Evolutionary conservation across 768 basidiomycete genomes (phyloP).

Genomic region (Dioszegia crocea): DNA sequence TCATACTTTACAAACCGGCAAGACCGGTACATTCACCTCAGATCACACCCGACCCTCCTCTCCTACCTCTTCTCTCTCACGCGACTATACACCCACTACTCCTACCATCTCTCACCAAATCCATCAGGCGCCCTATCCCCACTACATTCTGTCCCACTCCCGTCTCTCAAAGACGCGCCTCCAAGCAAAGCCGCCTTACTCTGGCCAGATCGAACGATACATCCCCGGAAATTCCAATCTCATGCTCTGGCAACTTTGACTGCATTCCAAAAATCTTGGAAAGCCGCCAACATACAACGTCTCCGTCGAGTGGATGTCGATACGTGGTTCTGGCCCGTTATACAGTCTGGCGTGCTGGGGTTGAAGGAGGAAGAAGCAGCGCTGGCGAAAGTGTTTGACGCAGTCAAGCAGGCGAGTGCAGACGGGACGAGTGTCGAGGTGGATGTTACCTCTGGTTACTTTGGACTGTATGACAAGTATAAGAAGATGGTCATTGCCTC

Average conservation of each 20-base stretch:
- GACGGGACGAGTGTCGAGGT: constrained; percentile 27
- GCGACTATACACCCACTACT: constrained; percentile 63
- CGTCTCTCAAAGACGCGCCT: constrained; percentile 29
- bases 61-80: constrained; percentile 82
- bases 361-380: constrained; percentile 77
- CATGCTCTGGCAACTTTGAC: constrained; percentile 60
- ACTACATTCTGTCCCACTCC: constrained; percentile 36
- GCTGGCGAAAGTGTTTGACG: constrained; percentile 46
- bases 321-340: constrained; percentile 70
- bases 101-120: constrained; percentile 57
- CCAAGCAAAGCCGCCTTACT: constrained; percentile 55
- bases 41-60: constrained; percentile 60
- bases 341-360: constrained; percentile 84
- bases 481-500: constrained; percentile 63
- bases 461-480: constrained; percentile 77
- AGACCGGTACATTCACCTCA: constrained; percentile 84
- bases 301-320: constrained; percentile 47
- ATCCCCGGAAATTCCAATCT: constrained; percentile 67
- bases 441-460: constrained; percentile 93
- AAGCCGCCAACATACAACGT: constrained; percentile 26
- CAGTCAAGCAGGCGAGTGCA: constrained; percentile 33
- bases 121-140: constrained; percentile 36
- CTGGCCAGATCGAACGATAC: constrained; percentile 65
- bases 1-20: constrained; percentile 94
- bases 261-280: constrained; percentile 59